A percentile compares a stretch with the other conserved stretches of the same genome.
Conservation (phyloP, 169 alveolate genomes). For the Theileria annulata region DNA sequence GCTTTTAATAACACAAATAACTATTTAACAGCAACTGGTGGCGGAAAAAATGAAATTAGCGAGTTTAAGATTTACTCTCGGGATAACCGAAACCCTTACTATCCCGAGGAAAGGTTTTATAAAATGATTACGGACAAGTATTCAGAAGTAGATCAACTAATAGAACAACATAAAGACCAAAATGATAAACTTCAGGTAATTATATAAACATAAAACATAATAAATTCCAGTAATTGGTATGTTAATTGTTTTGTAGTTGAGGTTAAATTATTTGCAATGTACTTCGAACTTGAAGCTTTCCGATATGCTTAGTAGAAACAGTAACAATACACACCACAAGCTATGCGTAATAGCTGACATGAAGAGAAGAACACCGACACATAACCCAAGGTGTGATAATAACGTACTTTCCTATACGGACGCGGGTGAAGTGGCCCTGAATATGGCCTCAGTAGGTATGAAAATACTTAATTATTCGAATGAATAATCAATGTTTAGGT, state of each 20-base stretch:
- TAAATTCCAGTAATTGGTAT: background rate
- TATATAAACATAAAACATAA: background rate
- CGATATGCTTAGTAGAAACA: conserved; percentile 71
- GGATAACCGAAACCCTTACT: conserved; percentile 27
- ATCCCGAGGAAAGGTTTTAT: conserved; percentile 56
- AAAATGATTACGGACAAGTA: conserved; percentile 57
- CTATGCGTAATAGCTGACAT: conserved; percentile 75
- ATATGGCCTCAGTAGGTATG: conserved; percentile 49
- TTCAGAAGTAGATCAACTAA: conserved; percentile 41
- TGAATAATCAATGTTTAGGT: conserved; percentile 52
- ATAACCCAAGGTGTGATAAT: conserved; percentile 36
- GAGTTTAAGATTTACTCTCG: conserved; percentile 1
- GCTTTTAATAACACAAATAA: no score
- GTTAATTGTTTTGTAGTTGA: conserved; percentile 46
- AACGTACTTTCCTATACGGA: conserved; percentile 26
- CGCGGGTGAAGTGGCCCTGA: conserved; percentile 66
- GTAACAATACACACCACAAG: conserved; percentile 65
- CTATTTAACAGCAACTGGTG: no score
- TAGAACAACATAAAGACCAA: conserved; percentile 41
- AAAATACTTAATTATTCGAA: background rate
- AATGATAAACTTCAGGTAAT: conserved; percentile 55
- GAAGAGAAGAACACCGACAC: conserved; percentile 74
- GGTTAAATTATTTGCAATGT: conserved; percentile 72
- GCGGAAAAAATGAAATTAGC: no score
- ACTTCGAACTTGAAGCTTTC: conserved; percentile 75